Evolutionary conservation across 108 stramenopile species (phyloP).

Genomic region (Craspedostauros australis): DNA sequence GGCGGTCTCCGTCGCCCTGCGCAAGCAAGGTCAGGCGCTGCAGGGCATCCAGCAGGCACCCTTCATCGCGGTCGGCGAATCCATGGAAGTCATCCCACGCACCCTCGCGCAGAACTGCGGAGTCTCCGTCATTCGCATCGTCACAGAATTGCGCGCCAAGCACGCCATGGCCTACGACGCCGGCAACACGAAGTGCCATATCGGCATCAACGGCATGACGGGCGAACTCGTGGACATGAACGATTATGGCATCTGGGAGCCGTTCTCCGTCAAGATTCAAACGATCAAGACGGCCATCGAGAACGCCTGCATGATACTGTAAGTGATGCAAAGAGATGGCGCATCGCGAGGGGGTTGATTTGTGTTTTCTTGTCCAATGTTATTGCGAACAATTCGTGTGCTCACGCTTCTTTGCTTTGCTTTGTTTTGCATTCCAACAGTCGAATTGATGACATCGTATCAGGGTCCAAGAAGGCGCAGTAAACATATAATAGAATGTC

Average conservation of each 20-base stretch:
- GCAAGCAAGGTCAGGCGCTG: slow-evolving; percentile 63
- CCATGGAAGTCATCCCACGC: slow-evolving; percentile 99
- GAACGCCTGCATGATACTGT: slow-evolving; percentile 93
- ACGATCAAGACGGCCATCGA: slow-evolving; percentile 99
- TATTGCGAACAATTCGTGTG: neutral
- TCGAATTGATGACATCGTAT: slow-evolving; percentile 99
- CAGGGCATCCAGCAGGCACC: slow-evolving; percentile 92
- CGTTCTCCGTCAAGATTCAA: slow-evolving; percentile 98
- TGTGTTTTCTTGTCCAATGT: slow-evolving; percentile 2
- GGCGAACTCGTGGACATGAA: slow-evolving; percentile 96
- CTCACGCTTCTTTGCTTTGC: neutral
- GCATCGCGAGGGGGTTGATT: neutral
- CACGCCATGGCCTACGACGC: slow-evolving; percentile 82
- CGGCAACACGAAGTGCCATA: slow-evolving; percentile 55
- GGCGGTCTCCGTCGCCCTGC: slow-evolving; percentile 92
- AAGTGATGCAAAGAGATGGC: slow-evolving; percentile 11
- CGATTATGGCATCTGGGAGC: slow-evolving; percentile 97
- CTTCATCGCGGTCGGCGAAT: slow-evolving; percentile 93
- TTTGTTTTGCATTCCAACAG: slow-evolving; percentile 17
- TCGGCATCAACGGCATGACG: slow-evolving; percentile 94
- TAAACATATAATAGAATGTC: neutral
- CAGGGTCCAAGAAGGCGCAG: slow-evolving; percentile 82
- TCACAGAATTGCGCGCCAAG: slow-evolving; percentile 95
- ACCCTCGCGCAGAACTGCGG: slow-evolving; percentile 99
- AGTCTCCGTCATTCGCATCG: slow-evolving; percentile 94